Conservation (phyloP, 176 grass and related monocot genomes). For the Bolboschoenus planiculmis region DNA sequence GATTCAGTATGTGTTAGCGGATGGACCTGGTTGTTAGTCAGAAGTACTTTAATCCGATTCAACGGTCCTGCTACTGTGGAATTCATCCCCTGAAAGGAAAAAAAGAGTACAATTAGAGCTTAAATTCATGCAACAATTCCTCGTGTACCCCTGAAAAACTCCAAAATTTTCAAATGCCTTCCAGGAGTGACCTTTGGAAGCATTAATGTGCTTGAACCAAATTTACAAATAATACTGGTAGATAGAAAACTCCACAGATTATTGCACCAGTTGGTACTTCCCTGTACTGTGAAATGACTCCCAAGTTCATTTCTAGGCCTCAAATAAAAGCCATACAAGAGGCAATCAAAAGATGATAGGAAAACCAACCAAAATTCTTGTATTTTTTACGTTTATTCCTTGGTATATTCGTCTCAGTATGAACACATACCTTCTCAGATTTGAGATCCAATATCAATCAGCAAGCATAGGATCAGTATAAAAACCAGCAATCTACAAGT, state of each 20-base stretch:
- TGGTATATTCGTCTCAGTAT: background rate
- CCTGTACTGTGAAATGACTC: background rate
- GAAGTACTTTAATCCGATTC: conserved; percentile 44
- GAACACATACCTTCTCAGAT: background rate
- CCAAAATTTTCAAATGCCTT: background rate
- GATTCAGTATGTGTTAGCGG: conserved; percentile 28
- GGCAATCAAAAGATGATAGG: background rate
- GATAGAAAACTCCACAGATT: background rate
- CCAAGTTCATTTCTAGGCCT: background rate
- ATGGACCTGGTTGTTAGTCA: conserved; percentile 30
- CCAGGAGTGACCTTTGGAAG: background rate
- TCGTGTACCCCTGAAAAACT: background rate
- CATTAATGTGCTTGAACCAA: background rate
- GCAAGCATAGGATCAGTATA: background rate
- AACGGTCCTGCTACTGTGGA: conserved; percentile 28
- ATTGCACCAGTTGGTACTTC: background rate
- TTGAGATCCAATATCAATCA: background rate
- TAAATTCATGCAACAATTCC: background rate
- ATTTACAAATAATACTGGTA: background rate
- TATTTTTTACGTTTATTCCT: background rate
- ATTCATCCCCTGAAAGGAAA: conserved; percentile 43
- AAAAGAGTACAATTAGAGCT: background rate
- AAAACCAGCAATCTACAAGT: background rate
- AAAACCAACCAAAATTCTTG: background rate
- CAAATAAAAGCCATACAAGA: background rate